Evolutionary conservation across 306 rosid genomes (phyloP).

Genomic region (Leucaena leucocephala): DNA sequence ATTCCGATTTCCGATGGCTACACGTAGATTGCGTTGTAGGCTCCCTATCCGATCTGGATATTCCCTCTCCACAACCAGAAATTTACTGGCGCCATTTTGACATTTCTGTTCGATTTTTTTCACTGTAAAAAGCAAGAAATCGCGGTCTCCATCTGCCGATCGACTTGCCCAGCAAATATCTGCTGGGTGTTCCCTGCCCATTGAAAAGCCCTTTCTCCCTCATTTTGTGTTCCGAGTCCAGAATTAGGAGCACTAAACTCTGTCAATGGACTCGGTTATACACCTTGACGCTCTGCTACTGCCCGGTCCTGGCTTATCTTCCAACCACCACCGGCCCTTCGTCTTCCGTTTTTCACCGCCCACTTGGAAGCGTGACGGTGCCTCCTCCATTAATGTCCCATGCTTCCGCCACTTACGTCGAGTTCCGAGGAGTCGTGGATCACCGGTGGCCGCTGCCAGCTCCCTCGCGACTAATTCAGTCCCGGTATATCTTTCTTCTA

Average conservation of each 20-base stretch:
- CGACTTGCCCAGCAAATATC: background rate
- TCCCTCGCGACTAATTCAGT: conserved; percentile 64
- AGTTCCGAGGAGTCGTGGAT: conserved; percentile 41
- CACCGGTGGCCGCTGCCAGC: conserved; percentile 39
- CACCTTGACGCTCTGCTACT: conserved; percentile 36
- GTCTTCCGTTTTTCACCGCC: conserved; percentile 33
- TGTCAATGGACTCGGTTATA: conserved; percentile 55
- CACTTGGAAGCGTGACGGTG: conserved; percentile 16
- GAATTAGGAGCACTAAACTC: background rate
- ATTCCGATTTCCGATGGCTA: background rate
- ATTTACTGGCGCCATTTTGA: background rate
- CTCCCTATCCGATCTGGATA: background rate
- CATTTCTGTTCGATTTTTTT: background rate
- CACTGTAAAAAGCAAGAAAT: background rate
- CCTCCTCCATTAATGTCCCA: conserved; percentile 33
- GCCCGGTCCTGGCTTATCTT: conserved; percentile 33
- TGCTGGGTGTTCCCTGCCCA: background rate
- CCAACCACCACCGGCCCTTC: conserved; percentile 36
- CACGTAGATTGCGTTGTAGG: background rate
- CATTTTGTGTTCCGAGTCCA: conserved; percentile 14
- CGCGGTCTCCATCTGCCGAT: background rate
- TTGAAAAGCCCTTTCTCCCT: background rate
- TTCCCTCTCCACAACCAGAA: background rate
- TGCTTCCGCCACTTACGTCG: conserved; percentile 23
- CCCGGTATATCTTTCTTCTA: conserved; percentile 45